Evolutionary conservation across 495 filamentous ascomycete species (phyloP).

Genomic region (Sporormia fimetaria): DNA sequence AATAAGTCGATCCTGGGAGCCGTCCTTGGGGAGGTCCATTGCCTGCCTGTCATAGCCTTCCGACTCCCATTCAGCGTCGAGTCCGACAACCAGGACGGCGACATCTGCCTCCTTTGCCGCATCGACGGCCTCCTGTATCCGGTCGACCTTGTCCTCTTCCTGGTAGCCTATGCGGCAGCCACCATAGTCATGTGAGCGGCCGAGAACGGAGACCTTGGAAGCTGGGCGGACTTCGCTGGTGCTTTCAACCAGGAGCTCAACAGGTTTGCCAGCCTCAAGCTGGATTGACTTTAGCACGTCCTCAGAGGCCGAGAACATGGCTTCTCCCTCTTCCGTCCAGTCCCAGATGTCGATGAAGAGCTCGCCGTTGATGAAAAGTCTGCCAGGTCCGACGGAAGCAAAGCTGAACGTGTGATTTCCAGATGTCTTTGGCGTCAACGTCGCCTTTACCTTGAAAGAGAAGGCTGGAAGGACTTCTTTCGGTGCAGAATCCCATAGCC

Average conservation of each 20-base stretch:
- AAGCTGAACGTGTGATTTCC: constrained; percentile 27
- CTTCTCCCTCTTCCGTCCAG: constrained; percentile 52
- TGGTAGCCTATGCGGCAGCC: constrained; percentile 69
- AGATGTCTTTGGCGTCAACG: constrained; percentile 34
- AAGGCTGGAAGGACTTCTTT: constrained; percentile 47
- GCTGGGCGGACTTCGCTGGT: constrained; percentile 49
- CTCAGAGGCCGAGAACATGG: constrained; percentile 52
- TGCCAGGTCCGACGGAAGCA: constrained; percentile 25
- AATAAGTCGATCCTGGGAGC: constrained; percentile 64
- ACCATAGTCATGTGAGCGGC: constrained; percentile 48
- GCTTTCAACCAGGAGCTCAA: constrained; percentile 43
- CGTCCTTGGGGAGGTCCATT: constrained; percentile 61
- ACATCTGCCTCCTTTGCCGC: constrained; percentile 56
- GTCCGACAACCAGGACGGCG: constrained; percentile 66
- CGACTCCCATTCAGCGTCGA: constrained; percentile 78
- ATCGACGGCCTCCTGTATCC: constrained; percentile 50
- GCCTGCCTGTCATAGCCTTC: constrained; percentile 76
- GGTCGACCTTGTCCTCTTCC: constrained; percentile 53
- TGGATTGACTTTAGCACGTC: constrained; percentile 44
- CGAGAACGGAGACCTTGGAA: constrained; percentile 49
- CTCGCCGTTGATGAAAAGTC: constrained; percentile 24
- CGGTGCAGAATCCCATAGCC: constrained; percentile 59
- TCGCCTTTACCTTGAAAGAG: constrained; percentile 49
- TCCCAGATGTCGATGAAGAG: constrained; percentile 65
- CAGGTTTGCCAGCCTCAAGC: constrained; percentile 48